Percentiles rank a stretch among this genome's conserved stretches.
These are phyloP conservation scores for Pelargonium citronellum DNA, from an alignment of 441 rosid species.

Conservation along the genomic window DNA sequence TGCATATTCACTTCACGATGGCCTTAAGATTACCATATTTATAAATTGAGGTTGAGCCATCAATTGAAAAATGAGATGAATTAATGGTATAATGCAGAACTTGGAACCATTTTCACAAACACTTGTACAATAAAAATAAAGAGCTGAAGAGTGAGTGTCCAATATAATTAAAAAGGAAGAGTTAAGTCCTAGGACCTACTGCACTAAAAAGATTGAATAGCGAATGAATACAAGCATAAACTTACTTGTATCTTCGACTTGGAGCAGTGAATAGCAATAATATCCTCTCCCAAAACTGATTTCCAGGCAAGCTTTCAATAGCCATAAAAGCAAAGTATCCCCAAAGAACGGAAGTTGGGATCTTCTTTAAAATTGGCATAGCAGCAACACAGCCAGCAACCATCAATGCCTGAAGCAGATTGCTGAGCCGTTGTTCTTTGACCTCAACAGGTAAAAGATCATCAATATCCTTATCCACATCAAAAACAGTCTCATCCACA, in stretches of 20 bases:
- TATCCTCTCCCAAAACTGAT: slow-evolving; percentile 80
- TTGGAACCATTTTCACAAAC: neutral
- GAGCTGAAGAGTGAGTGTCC: too few relatives aligned
- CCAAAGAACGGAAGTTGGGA: slow-evolving; percentile 76
- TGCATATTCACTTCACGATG: neutral
- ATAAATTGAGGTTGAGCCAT: neutral
- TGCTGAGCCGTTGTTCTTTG: slow-evolving; percentile 73
- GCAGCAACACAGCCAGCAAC: slow-evolving; percentile 69
- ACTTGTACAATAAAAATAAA: too few relatives aligned
- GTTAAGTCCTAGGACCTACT: neutral
- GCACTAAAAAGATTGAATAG: neutral
- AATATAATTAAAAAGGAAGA: neutral
- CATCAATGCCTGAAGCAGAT: slow-evolving; percentile 70
- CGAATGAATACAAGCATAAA: neutral
- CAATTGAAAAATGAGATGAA: neutral
- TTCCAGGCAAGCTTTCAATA: slow-evolving; percentile 74
- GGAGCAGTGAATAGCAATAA: slow-evolving; percentile 69
- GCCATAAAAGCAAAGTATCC: slow-evolving; percentile 88
- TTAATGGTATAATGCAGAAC: neutral
- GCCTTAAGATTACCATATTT: neutral
- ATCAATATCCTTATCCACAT: slow-evolving; percentile 62
- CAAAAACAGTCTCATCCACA: slow-evolving; percentile 59
- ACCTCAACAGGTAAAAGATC: slow-evolving; percentile 73
- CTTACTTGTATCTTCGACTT: slow-evolving; percentile 68
- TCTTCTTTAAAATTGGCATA: slow-evolving; percentile 67